These are phyloP conservation scores for Penicillium salamii DNA, from an alignment of 495 filamentous ascomycete genomes.

Conservation along the genomic window DNA sequence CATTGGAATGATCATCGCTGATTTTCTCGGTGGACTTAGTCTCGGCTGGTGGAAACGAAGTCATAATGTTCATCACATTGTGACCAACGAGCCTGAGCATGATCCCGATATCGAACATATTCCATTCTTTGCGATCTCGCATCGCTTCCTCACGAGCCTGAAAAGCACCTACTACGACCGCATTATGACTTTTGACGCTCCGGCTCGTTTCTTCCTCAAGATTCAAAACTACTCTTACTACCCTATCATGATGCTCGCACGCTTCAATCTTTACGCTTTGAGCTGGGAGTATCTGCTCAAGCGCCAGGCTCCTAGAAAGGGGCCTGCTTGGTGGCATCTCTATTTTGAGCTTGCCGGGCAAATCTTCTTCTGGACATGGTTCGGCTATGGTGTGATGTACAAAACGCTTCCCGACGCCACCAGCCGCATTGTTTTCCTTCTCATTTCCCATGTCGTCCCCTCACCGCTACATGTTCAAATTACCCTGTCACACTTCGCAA, in stretches of 20 bases:
- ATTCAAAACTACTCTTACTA: constrained; percentile 81
- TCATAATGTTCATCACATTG: constrained; percentile 92
- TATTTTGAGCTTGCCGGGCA: constrained; percentile 76
- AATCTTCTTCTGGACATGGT: constrained; percentile 85
- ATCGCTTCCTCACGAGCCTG: constrained; percentile 68
- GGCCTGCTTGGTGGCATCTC: constrained; percentile 77
- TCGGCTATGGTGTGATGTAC: constrained; percentile 73
- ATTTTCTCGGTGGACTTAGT: constrained; percentile 80
- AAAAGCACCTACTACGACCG: constrained; percentile 79
- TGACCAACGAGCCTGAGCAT: constrained; percentile 88
- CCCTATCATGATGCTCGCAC: constrained; percentile 69
- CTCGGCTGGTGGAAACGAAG: constrained; percentile 92
- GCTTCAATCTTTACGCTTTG: constrained; percentile 79
- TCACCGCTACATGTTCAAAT: constrained; percentile 86
- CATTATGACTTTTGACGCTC: constrained; percentile 72
- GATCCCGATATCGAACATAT: constrained; percentile 91
- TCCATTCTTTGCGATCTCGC: constrained; percentile 83
- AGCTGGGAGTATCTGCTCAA: constrained; percentile 72
- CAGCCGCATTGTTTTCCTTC: constrained; percentile 65
- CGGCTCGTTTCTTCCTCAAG: constrained; percentile 61
- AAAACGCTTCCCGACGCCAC: constrained; percentile 48
- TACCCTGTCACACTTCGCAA: constrained; percentile 89
- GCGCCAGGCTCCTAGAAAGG: constrained; percentile 69
- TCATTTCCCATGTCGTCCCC: constrained; percentile 79
- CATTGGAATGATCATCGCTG: constrained; percentile 80